phyloP scores from a whole-genome alignment of 805 yeast genomes.

The Lipomyces chichibuensis region DNA sequence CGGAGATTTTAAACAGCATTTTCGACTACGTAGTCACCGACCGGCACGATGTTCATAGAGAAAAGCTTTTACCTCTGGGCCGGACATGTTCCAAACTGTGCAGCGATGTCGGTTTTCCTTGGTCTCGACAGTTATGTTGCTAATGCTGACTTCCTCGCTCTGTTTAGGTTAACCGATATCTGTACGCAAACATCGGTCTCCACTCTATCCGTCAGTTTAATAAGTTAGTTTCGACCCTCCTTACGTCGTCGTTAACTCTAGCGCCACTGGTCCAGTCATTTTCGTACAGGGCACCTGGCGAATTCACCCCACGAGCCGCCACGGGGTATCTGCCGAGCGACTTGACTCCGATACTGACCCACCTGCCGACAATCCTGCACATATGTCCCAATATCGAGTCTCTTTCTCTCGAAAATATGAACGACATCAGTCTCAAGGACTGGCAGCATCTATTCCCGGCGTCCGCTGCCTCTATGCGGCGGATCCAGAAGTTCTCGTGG shows the following conservation, averaged over 20 bases:
- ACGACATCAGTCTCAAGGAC: slow-evolving; percentile 27
- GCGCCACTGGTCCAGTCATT: slow-evolving; percentile 32
- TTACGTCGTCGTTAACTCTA: slow-evolving; percentile 28
- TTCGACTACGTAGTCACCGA: slow-evolving; percentile 20
- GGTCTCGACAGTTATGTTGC: not conserved
- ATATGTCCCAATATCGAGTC: slow-evolving; percentile 32
- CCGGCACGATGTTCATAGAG: slow-evolving; percentile 10
- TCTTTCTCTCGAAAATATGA: slow-evolving; percentile 31
- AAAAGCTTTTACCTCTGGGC: slow-evolving; percentile 24
- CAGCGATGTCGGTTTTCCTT: slow-evolving; percentile 19
- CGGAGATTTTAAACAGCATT: slow-evolving; percentile 21
- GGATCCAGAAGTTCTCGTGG: slow-evolving; percentile 23
- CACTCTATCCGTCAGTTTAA: slow-evolving; percentile 24
- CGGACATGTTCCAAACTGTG: slow-evolving; percentile 25
- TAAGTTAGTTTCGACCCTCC: slow-evolving; percentile 32
- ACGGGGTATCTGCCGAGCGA: slow-evolving; percentile 35
- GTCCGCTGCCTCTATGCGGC: slow-evolving; percentile 26
- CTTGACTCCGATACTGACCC: slow-evolving; percentile 30
- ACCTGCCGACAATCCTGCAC: slow-evolving; percentile 34
- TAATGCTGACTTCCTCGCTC: not conserved
- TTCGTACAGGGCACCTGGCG: slow-evolving; percentile 32
- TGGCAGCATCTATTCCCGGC: slow-evolving; percentile 34
- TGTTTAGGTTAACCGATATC: slow-evolving; percentile 30
- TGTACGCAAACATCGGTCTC: slow-evolving; percentile 24
- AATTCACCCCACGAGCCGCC: slow-evolving; percentile 35